These are phyloP conservation scores for Halophytophthora polymorphica DNA, from an alignment of 352 stramenopile genomes.

Conservation along the genomic window DNA sequence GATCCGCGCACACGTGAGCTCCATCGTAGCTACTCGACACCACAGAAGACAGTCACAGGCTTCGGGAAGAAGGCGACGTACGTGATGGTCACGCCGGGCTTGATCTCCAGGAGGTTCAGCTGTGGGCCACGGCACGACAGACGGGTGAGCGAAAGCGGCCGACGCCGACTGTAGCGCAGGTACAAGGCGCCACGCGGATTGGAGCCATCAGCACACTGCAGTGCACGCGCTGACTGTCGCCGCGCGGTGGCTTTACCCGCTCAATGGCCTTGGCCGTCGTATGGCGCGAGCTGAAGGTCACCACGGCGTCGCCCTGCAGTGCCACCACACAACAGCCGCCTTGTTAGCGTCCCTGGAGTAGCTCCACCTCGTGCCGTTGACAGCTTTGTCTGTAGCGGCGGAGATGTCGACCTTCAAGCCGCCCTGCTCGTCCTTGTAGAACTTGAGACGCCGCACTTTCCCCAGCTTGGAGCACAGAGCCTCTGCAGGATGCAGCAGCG, in stretches of 20 bases:
- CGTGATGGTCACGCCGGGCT: slow-evolving; percentile 81
- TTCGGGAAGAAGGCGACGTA: slow-evolving; percentile 18
- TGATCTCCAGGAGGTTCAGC: slow-evolving; percentile 83
- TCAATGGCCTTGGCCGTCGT: slow-evolving; percentile 72
- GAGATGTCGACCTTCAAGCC: slow-evolving; percentile 56
- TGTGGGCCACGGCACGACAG: slow-evolving; percentile 33
- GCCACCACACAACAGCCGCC: background rate
- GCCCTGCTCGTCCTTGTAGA: slow-evolving; percentile 79
- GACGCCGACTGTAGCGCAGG: background rate
- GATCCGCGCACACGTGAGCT: no score
- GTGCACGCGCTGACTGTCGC: no score
- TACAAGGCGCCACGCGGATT: background rate
- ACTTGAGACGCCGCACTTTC: slow-evolving; percentile 84
- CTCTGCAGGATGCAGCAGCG: slow-evolving; percentile 47
- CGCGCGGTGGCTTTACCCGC: slow-evolving; percentile 35
- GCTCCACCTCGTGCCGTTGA: background rate
- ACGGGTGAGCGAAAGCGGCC: slow-evolving; percentile 19
- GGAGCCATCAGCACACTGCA: slow-evolving; percentile 1
- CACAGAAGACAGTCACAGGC: no score
- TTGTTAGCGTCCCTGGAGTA: background rate
- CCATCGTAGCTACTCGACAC: no score
- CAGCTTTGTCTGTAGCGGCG: background rate
- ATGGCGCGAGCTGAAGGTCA: slow-evolving; percentile 72
- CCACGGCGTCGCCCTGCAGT: slow-evolving; percentile 70
- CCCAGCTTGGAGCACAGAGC: slow-evolving; percentile 63